Conservation (phyloP, 2,329 filamentous ascomycete species). For the Scedosporium apiospermum region DNA sequence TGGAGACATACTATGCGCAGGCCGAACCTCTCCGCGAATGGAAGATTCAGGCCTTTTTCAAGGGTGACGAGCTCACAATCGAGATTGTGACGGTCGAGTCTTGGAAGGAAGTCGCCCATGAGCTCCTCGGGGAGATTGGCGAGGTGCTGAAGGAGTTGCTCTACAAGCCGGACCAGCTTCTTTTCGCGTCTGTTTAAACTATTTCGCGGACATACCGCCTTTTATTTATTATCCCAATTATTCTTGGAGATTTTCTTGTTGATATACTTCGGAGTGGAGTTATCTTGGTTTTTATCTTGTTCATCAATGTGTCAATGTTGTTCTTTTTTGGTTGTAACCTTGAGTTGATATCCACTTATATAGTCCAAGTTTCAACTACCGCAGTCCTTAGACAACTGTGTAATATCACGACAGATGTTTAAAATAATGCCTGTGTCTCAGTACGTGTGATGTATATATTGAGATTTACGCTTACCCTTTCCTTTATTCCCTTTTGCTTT, state of each 20-base stretch:
- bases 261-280: background rate
- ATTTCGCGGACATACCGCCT: background rate
- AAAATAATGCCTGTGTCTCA: too few species aligned
- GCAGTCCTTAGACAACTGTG: background rate
- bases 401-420: too few species aligned
- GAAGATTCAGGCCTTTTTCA: constrained; percentile 53
- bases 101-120: constrained; percentile 41
- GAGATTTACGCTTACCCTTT: too few species aligned
- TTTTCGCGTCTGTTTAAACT: constrained; percentile 15
- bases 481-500: too few species aligned
- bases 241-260: background rate
- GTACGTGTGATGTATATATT: too few species aligned
- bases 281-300: background rate
- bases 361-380: background rate
- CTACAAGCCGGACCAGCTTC: constrained; percentile 18
- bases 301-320: background rate
- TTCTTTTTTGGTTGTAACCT: background rate
- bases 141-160: constrained; percentile 30
- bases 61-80: constrained; percentile 39
- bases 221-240: background rate
- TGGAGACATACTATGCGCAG: constrained; percentile 52
- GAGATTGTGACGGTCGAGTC: constrained; percentile 52
- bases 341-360: too few species aligned
- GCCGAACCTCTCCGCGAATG: constrained; percentile 45
- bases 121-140: constrained; percentile 40